Evolutionary conservation across 2,329 filamentous ascomycete species (phyloP).

Genomic region (Juglanconis juglandina): DNA sequence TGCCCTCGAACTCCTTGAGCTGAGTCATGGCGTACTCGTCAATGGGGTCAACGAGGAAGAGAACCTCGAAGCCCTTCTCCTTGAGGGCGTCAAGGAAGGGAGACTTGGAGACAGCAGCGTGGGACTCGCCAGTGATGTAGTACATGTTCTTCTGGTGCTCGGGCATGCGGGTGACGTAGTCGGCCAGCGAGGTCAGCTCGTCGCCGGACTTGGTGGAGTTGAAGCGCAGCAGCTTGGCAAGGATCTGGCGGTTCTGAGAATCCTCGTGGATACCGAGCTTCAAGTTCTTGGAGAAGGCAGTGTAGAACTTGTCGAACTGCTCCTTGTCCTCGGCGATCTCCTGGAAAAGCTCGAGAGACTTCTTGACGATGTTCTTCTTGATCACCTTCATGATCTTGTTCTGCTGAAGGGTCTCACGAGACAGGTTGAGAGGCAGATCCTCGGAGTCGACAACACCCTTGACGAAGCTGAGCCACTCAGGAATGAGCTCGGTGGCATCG

Average conservation of each 20-base stretch:
- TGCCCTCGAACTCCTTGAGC: conserved; percentile 99
- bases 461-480: conserved; percentile 98
- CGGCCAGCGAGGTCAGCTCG: conserved; percentile 87
- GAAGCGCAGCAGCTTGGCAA: conserved; percentile 98
- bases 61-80: conserved; percentile 98
- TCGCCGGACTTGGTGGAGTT: conserved; percentile 98
- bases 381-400: conserved; percentile 99
- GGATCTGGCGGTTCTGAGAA: conserved; percentile 86
- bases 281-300: conserved; percentile 99
- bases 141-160: conserved; percentile 99
- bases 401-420: conserved; percentile 99
- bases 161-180: conserved; percentile 99
- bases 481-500: conserved; percentile 97
- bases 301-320: conserved; percentile 99
- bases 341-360: conserved; percentile 98
- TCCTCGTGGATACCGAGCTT: conserved; percentile 99
- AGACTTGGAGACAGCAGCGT: conserved; percentile 97
- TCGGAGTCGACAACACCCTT: conserved; percentile 99
- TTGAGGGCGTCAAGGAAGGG: conserved; percentile 98
- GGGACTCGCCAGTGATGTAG: conserved; percentile 99
- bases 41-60: conserved; percentile 99
- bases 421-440: conserved; percentile 98
- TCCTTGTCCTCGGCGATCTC: conserved; percentile 99
- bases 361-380: conserved; percentile 99
- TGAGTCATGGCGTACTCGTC: conserved; percentile 99